phyloP scores from a whole-genome alignment of 176 grass and related monocot species.

The Phragmites australis region DNA sequence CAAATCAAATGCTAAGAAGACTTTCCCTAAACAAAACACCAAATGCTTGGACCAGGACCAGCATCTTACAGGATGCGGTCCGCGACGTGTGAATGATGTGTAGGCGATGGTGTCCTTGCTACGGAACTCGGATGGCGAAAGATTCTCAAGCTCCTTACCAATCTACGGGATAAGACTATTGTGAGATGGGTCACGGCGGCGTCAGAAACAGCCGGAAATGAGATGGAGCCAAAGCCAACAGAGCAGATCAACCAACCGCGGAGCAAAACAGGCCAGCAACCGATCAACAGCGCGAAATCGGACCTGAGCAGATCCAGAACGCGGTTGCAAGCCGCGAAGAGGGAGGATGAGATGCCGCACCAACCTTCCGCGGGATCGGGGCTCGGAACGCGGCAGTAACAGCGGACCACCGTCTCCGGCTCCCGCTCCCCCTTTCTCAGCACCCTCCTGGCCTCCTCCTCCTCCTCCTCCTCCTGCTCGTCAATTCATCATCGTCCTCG shows the following conservation, averaged over 20 bases:
- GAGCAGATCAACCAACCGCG: no score
- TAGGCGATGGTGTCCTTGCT: not conserved
- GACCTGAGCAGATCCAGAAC: not conserved
- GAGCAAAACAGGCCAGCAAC: no score
- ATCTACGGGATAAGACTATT: not conserved
- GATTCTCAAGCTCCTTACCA: not conserved
- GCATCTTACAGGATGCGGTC: not conserved
- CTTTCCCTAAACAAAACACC: not conserved
- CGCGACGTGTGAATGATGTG: not conserved
- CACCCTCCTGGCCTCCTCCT: not conserved
- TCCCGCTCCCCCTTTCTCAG: not conserved
- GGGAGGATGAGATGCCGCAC: not conserved
- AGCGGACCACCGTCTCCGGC: not conserved
- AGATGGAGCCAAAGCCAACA: not conserved
- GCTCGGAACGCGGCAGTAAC: not conserved
- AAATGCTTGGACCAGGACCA: not conserved
- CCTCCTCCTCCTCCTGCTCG: not conserved
- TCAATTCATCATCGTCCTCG: not conserved
- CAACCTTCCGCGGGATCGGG: slow-evolving; percentile 15
- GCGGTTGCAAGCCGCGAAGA: not conserved
- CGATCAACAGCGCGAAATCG: no score
- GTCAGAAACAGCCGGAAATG: not conserved
- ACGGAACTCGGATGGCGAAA: not conserved
- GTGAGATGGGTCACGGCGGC: not conserved
- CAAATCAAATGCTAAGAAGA: not conserved